phyloP scores from a whole-genome alignment of 2,329 filamentous ascomycete genomes.

The Helotiales sp. region DNA sequence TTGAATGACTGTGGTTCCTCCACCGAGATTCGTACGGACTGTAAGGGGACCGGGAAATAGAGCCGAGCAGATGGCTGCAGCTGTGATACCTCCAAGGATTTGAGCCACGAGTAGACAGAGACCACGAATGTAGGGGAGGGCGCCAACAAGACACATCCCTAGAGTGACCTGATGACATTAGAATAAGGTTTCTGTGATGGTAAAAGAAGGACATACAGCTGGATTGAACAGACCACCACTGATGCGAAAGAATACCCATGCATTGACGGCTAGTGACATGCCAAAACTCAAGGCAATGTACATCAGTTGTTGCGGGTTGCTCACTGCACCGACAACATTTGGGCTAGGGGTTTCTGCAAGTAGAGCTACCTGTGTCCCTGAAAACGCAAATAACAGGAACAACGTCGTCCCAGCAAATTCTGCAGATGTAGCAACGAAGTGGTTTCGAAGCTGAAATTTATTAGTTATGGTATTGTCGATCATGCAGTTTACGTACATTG shows the following conservation, averaged over 20 bases:
- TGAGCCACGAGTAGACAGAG: conserved; percentile 34
- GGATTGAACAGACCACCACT: conserved; percentile 51
- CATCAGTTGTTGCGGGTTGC: conserved; percentile 40
- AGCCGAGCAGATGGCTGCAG: conserved; percentile 41
- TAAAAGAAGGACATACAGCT: conserved; percentile 32
- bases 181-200: not conserved
- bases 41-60: conserved; percentile 46
- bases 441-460: conserved; percentile 19
- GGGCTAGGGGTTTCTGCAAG: conserved; percentile 28
- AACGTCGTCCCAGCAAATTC: conserved; percentile 30
- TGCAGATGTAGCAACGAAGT: conserved; percentile 25
- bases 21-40: conserved; percentile 43
- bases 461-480: not conserved
- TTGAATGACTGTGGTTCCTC: conserved; percentile 41
- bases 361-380: conserved; percentile 26
- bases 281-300: conserved; percentile 33
- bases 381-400: conserved; percentile 32
- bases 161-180: conserved; percentile 31
- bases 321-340: conserved; percentile 42
- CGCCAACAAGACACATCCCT: conserved; percentile 38
- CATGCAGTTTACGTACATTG: conserved; percentile 10
- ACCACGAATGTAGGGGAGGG: conserved; percentile 32
- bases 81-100: conserved; percentile 36
- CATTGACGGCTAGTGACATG: conserved; percentile 47
- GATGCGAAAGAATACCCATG: conserved; percentile 52